These are phyloP conservation scores for Syncephalastrum monosporum DNA, from an alignment of 371 early-diverging fungal species.

Conservation along the genomic window DNA sequence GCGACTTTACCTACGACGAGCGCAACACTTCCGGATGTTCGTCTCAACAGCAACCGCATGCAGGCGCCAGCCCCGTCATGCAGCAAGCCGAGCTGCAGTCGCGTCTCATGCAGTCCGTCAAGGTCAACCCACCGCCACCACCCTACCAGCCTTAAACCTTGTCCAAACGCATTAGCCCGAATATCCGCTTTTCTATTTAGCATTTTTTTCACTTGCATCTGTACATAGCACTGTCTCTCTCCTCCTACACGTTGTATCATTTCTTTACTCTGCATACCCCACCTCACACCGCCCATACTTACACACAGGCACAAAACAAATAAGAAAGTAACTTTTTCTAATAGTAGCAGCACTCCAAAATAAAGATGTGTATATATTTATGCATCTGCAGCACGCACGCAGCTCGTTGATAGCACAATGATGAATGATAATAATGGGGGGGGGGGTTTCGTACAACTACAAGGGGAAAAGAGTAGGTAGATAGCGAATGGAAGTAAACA, in stretches of 20 bases:
- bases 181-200: background rate
- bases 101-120: constrained; percentile 5
- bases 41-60: background rate
- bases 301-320: no score
- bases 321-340: no score
- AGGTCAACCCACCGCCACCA: constrained; percentile 12
- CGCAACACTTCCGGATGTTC: background rate
- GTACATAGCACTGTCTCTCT: no score
- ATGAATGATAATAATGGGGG: no score
- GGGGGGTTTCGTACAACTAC: no score
- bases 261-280: no score
- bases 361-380: no score
- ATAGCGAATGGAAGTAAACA: background rate
- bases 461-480: background rate
- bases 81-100: constrained; percentile 12
- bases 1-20: constrained; percentile 9
- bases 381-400: no score
- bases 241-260: no score
- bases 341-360: no score
- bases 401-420: no score
- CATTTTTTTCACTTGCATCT: background rate
- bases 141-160: constrained; percentile 15
- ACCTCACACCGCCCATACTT: no score
- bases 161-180: background rate
- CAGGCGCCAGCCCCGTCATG: constrained; percentile 6